These are phyloP conservation scores for Alternaria hordeiaustralica DNA, from an alignment of 2,329 filamentous ascomycete genomes.

Conservation along the genomic window DNA sequence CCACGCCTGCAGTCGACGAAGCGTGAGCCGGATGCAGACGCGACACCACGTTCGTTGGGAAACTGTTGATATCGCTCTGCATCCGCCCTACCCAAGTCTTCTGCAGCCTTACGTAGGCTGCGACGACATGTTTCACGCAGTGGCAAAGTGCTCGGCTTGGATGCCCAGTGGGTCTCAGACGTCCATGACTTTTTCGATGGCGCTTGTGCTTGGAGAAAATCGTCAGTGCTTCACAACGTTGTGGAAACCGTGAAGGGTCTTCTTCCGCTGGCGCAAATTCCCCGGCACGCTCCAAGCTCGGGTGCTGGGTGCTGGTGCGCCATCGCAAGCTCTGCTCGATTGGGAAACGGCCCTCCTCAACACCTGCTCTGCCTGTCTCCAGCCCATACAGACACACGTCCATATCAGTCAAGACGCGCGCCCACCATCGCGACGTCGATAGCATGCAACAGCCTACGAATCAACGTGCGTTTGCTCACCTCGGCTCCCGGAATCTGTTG, in stretches of 20 bases:
- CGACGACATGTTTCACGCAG: not conserved
- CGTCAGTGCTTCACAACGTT: constrained; percentile 5
- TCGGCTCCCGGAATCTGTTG: not conserved
- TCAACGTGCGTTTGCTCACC: not conserved
- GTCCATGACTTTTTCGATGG: constrained; percentile 3
- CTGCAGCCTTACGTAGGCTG: constrained; percentile 21
- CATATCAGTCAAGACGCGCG: constrained; percentile 6
- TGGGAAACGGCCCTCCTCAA: constrained; percentile 25
- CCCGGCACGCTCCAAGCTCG: constrained; percentile 2
- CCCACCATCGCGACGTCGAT: not conserved
- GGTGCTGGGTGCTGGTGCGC: not conserved
- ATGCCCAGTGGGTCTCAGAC: not conserved
- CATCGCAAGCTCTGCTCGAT: constrained; percentile 23
- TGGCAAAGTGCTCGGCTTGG: constrained; percentile 16
- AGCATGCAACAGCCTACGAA: not conserved
- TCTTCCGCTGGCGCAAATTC: constrained; percentile 6
- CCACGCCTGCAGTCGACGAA: not conserved
- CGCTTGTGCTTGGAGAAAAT: not conserved
- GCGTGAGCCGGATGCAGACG: not conserved
- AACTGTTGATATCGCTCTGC: constrained; percentile 22
- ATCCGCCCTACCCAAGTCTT: constrained; percentile 7
- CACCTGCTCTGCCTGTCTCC: constrained; percentile 23
- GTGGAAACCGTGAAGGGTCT: constrained; percentile 4
- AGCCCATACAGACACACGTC: constrained; percentile 20
- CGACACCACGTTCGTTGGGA: not conserved